Evolutionary conservation across 345 rosid species (phyloP).

Genomic region (Citrus glauca): DNA sequence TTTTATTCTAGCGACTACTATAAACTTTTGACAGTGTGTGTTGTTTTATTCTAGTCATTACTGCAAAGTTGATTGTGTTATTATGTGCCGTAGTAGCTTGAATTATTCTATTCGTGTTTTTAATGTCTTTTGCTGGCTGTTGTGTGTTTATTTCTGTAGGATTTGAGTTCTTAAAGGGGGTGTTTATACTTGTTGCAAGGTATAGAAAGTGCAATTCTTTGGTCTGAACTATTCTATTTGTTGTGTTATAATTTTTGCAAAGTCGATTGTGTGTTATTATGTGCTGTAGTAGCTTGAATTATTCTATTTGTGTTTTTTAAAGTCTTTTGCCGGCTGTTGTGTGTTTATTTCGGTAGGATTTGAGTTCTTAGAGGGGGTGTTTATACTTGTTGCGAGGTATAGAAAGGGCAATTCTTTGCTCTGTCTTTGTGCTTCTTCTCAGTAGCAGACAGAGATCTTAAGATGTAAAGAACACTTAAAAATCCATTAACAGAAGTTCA

Average conservation of each 20-base stretch:
- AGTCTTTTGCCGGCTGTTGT: background rate
- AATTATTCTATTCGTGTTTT: background rate
- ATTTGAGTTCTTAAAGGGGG: background rate
- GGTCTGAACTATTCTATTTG: too few species aligned
- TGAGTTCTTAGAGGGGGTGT: background rate
- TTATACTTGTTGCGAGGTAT: too few species aligned
- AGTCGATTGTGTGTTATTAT: background rate
- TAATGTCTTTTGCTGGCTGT: background rate
- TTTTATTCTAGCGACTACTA: background rate
- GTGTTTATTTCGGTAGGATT: background rate
- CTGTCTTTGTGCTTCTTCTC: background rate
- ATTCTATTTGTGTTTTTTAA: background rate
- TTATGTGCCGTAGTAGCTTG: background rate
- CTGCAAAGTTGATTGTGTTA: background rate
- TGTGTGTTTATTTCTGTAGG: background rate
- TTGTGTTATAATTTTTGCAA: too few species aligned
- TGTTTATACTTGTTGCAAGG: background rate
- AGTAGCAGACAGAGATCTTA: background rate
- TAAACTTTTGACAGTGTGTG: background rate
- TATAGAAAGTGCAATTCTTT: background rate
- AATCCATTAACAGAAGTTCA: background rate
- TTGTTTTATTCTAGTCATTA: too few species aligned
- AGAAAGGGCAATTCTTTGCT: background rate
- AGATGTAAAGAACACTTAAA: background rate
- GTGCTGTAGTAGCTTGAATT: background rate